Percentiles rank a stretch among this genome's conserved stretches.
phyloP scores from a whole-genome alignment of 768 basidiomycete species.

The Gloeophyllum trabeum region DNA sequence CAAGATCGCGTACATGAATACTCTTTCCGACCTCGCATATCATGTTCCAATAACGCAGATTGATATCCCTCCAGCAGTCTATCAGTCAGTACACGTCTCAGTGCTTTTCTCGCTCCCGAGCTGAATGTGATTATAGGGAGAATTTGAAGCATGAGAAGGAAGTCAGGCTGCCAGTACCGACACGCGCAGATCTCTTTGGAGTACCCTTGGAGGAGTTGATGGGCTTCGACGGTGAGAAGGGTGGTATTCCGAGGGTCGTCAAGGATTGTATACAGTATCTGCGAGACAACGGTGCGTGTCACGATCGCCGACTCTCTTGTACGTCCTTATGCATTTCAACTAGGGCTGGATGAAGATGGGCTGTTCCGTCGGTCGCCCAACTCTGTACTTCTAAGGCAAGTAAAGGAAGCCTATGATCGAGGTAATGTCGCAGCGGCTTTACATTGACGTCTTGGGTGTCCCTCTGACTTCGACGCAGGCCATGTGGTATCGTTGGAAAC shows the following conservation, averaged over 20 bases:
- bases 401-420: constrained; percentile 77
- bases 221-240: constrained; percentile 77
- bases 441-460: constrained; percentile 1
- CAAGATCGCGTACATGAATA: constrained; percentile 68
- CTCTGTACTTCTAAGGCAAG: constrained; percentile 57
- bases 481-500: constrained; percentile 70
- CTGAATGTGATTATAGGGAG: constrained; percentile 49
- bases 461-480: constrained; percentile 25
- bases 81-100: constrained; percentile 53
- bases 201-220: constrained; percentile 75
- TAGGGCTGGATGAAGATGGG: constrained; percentile 61
- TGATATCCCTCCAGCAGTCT: constrained; percentile 73
- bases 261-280: constrained; percentile 67
- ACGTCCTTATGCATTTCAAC: background rate
- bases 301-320: background rate
- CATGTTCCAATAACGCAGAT: constrained; percentile 82
- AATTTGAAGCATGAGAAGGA: constrained; percentile 65
- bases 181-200: constrained; percentile 60
- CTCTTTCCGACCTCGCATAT: constrained; percentile 66
- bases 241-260: constrained; percentile 71
- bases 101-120: no score
- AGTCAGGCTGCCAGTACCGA: constrained; percentile 54
- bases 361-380: constrained; percentile 77
- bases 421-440: constrained; percentile 27
- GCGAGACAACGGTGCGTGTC: constrained; percentile 36